A percentile compares a stretch with the other conserved stretches of the same genome.
Conservation (phyloP, 179 eudicot genomes). For the Monotropa hypopitys region DNA sequence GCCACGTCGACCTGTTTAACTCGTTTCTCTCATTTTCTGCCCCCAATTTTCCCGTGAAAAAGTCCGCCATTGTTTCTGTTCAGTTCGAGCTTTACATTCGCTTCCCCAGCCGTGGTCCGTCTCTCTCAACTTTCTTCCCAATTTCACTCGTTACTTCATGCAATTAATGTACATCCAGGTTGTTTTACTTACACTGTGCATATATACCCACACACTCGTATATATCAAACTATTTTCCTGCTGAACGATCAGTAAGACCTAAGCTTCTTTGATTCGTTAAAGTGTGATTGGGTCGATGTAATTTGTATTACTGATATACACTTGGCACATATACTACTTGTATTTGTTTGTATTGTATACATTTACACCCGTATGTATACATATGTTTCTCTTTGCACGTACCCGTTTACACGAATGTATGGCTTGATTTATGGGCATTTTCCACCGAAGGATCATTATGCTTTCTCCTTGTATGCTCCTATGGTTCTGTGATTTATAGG, state of each 20-base stretch:
- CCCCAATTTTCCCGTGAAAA: slow-evolving; percentile 5
- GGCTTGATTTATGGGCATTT: no score
- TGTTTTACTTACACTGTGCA: not conserved
- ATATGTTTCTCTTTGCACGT: not conserved
- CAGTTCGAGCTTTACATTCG: slow-evolving; percentile 10
- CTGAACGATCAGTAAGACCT: not conserved
- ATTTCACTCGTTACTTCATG: not conserved
- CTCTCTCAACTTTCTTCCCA: slow-evolving; percentile 1
- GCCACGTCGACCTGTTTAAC: slow-evolving; percentile 8
- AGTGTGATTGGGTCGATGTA: not conserved
- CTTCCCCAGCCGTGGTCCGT: slow-evolving; percentile 20
- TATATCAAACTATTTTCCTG: not conserved
- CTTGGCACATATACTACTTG: not conserved
- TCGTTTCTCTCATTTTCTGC: slow-evolving; percentile 14
- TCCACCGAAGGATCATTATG: no score
- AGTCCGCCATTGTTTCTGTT: slow-evolving; percentile 33
- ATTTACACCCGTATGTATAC: not conserved
- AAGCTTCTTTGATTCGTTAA: not conserved
- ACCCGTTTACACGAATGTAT: no score
- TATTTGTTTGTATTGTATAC: not conserved
- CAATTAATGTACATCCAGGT: not conserved
- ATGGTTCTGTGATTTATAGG: not conserved
- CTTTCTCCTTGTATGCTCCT: not conserved
- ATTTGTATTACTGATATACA: not conserved
- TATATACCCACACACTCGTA: not conserved